Evolutionary conservation across 257 asterid genomes (phyloP), one percentile per base, ranked within the genome.

Genomic region (Gentiana dahurica): DNA sequence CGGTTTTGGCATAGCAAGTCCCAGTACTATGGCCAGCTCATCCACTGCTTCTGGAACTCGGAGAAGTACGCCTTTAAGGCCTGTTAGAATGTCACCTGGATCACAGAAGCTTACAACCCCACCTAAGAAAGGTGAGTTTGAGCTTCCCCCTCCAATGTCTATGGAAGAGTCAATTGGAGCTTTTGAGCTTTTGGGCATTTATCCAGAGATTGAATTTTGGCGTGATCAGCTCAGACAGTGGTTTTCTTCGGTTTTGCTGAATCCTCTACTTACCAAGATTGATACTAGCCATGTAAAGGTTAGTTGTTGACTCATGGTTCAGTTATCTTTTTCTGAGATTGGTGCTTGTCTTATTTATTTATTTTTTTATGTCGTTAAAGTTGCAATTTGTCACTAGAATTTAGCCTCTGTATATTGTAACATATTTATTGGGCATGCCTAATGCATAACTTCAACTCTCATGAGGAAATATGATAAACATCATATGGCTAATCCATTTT

Each of bases 41-140:
- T 75, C 83, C 53, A 85, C 74, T 70, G 70, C 91, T 49, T 87
- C 98, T 64, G 98, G 95, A 54, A 72, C 87, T 64, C 72, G 79
- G 36, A 87, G 96, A 74, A 82, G 87, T 70, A 85, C 96, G 6
- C 98, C 98, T 69, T 65, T 87, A 64, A 81, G 96, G 74, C 86
- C 95, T 6, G 96, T 91, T 54, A 82, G 96, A 73, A 91, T 91
- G 96, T 87, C 98, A 59, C 96, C 96, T 48, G 89, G 87, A 57
- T 84, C 96, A 46, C 94, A 91, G 57, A 91, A 82, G 72, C 87
- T 91, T 65, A 82, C 86, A 33, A 91, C 98, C 54, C 92, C 96
- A 38, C 96, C 98, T 6, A 87, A 82, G 80, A 91, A 87, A 75
- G 98, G 96, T 38, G 98, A 87, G 69, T 81, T 75, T 4, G 90